Base-by-base conservation (phyloP, 768 basidiomycete species). In the Clavulina sp. region DNA sequence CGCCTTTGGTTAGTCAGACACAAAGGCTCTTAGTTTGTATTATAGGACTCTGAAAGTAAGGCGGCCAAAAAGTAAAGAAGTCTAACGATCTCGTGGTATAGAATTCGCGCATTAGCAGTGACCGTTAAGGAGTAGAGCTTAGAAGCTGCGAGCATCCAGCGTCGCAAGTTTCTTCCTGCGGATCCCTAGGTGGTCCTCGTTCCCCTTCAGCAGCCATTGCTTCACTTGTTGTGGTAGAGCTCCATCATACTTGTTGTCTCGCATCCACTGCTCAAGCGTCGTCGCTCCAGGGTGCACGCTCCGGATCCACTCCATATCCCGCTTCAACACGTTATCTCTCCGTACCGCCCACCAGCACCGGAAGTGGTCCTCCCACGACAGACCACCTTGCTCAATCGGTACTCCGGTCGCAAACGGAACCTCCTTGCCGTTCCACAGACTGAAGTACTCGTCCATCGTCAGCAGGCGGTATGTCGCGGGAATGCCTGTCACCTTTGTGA, bases 301-400 rank as follows among this genome's bases (percentile, higher is more conserved):
- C 49, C 65, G 57, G 26, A 73, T 62, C 69, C 70, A 72, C 4
- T 67, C 66, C 64, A 70, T 66, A 53, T 74, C 68, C 56, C 68
- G 61, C 56, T 61, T 63, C 34, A 74, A 58, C 30, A 72, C 57
- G 54, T 68, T 66, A 48, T 75, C 73, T 29, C 69, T 58, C 62
- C 64, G 73, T 47, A 66, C 50, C 13, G 62, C 62, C 70, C 69
- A 74, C 60, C 67, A 72, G 3, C 63, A 66, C 24, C 61, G 73
- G 57, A 69, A 72, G 60, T 71, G 58, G 23, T 26, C 53, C 56
- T 57, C 60, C 24, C 62, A 66, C 32, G 62, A 61, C 3, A 61
- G 63, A 41, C 64, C 62, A n/a, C 61, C 61, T 13, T 38, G 21
- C 21, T 38, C 13, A n/a, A n/a, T n/a, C n/a, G n/a, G n/a, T 19